A percentile compares a stretch with the other conserved stretches of the same genome.
These are phyloP conservation scores for Candida nitratophila DNA, from an alignment of 805 yeast genomes.

Conservation along the genomic window DNA sequence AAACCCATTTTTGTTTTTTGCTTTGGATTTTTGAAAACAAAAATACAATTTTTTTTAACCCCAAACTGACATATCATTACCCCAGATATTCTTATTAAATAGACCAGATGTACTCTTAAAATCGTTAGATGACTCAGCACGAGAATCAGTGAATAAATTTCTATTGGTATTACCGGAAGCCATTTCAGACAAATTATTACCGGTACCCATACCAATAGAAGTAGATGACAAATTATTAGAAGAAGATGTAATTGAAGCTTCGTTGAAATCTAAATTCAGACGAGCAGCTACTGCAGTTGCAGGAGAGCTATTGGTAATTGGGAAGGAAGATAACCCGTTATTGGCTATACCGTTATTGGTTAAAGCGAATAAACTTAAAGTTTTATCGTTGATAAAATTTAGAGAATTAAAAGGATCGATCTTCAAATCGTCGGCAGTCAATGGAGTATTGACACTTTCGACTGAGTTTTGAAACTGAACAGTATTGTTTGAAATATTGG, in stretches of 20 bases:
- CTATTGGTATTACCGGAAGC: not conserved
- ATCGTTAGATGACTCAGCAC: not conserved
- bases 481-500: not conserved
- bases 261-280: not conserved
- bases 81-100: constrained; percentile 15
- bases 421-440: not conserved
- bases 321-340: not conserved
- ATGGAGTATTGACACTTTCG: not conserved
- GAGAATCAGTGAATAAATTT: not conserved
- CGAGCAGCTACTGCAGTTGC: not conserved
- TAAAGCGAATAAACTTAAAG: not conserved
- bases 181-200: not conserved
- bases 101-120: constrained; percentile 2
- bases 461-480: not conserved
- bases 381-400: not conserved
- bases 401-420: not conserved
- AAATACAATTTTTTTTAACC: constrained; percentile 10
- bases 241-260: not conserved
- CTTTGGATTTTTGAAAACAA: no score
- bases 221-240: not conserved
- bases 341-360: not conserved
- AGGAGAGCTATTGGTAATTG: not conserved
- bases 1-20: no score
- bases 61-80: constrained; percentile 19
- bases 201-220: not conserved